Evolutionary conservation across 768 basidiomycete genomes (phyloP).

Genomic region (Boletus rufocinnamomeus): DNA sequence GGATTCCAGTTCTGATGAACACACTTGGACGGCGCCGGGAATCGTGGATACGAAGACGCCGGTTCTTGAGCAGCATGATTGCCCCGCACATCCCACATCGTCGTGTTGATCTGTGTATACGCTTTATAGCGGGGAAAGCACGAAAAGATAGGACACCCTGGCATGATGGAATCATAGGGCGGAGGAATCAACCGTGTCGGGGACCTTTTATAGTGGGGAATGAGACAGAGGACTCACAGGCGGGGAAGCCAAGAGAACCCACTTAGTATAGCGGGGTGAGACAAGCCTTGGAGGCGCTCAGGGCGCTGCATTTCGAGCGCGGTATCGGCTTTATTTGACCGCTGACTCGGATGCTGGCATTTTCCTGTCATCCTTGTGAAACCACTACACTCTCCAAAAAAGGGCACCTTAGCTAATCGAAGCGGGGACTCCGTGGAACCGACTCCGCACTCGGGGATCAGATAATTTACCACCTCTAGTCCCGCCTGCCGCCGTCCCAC

Average conservation of each 20-base stretch:
- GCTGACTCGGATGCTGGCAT: constrained; percentile 16
- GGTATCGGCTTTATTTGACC: constrained; percentile 34
- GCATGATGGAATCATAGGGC: constrained; percentile 24
- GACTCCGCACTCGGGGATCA: background rate
- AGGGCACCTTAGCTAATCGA: constrained; percentile 23
- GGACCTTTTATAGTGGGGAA: constrained; percentile 30
- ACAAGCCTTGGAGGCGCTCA: constrained; percentile 17
- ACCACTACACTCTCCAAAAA: constrained; percentile 19
- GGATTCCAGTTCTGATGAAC: constrained; percentile 5
- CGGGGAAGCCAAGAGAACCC: constrained; percentile 23
- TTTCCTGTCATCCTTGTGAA: constrained; percentile 4
- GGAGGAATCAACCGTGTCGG: background rate
- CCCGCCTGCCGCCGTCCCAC: background rate
- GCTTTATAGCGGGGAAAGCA: constrained; percentile 37
- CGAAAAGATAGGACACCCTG: constrained; percentile 33
- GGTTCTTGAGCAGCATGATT: constrained; percentile 16
- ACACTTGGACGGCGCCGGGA: constrained; percentile 20
- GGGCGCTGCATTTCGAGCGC: constrained; percentile 24
- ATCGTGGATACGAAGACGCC: constrained; percentile 15
- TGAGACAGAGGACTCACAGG: constrained; percentile 22
- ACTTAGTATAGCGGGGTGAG: constrained; percentile 29
- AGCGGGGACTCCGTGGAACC: background rate
- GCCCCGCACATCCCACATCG: constrained; percentile 32
- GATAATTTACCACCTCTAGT: background rate
- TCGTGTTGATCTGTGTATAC: constrained; percentile 35